These are phyloP conservation scores for Lumnitzera racemosa DNA, from an alignment of 345 rosid species.

Conservation along the genomic window DNA sequence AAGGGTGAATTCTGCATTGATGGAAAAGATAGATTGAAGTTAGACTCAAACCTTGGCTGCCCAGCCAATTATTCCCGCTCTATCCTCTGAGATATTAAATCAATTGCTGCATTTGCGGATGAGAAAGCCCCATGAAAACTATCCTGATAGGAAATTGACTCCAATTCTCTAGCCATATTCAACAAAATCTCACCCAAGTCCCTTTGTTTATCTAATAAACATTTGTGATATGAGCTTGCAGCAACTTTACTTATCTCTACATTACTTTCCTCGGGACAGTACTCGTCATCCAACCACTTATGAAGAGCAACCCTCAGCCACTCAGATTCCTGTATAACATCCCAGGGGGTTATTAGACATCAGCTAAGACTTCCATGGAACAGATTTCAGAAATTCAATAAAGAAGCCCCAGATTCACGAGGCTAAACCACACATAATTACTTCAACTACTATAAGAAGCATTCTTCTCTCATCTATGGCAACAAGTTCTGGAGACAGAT, in stretches of 20 bases:
- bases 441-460: too few species aligned
- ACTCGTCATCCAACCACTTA: conserved; percentile 93
- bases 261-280: conserved; percentile 92
- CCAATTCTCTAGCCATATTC: conserved; percentile 64
- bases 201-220: conserved; percentile 44
- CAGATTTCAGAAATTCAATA: background rate
- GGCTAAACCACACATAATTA: too few species aligned
- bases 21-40: too few species aligned
- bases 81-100: conserved; percentile 53
- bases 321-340: conserved; percentile 53
- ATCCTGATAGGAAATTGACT: conserved; percentile 67
- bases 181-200: conserved; percentile 75
- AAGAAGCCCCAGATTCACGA: too few species aligned
- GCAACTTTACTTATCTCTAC: conserved; percentile 71
- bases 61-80: conserved; percentile 15
- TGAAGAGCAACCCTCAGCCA: conserved; percentile 81
- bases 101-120: conserved; percentile 69
- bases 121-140: conserved; percentile 96
- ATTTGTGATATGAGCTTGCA: conserved; percentile 41
- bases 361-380: background rate
- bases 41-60: background rate
- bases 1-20: too few species aligned
- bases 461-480: too few species aligned
- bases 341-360: background rate
- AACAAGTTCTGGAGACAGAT: too few species aligned